Evolutionary conservation across 73 alveolate species (phyloP).

Genomic region (Uronychia binucleata): DNA sequence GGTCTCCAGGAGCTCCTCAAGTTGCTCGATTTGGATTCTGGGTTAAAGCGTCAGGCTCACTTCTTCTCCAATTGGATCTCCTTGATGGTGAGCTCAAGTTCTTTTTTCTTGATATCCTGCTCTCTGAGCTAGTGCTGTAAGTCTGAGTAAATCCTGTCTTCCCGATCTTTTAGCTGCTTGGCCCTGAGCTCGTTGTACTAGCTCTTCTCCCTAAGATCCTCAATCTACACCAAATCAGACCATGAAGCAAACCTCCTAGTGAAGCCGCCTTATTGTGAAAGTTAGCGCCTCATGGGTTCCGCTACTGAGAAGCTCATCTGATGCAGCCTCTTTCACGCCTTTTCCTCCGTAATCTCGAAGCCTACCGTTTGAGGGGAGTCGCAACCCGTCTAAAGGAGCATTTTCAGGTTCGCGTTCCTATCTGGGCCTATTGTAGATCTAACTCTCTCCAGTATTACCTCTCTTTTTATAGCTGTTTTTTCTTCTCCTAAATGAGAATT

Average conservation of each 20-base stretch:
- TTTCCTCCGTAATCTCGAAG: too few relatives aligned
- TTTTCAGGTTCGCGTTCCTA: too few relatives aligned
- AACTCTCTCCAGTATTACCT: too few relatives aligned
- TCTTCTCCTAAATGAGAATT: too few relatives aligned
- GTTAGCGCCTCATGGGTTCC: neutral
- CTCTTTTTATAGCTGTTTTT: too few relatives aligned
- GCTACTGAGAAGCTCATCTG: neutral
- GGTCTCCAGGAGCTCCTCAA: neutral
- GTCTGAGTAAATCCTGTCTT: neutral
- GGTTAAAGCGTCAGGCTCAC: neutral
- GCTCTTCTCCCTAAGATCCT: neutral
- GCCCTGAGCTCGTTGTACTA: neutral
- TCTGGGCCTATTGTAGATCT: neutral
- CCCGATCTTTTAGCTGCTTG: neutral
- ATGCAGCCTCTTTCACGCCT: too few relatives aligned
- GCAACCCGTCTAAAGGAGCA: neutral
- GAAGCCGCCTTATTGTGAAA: neutral
- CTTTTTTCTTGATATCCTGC: neutral
- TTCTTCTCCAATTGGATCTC: neutral
- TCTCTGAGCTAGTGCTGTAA: neutral
- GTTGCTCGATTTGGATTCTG: neutral
- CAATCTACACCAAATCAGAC: too few relatives aligned
- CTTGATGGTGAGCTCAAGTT: neutral
- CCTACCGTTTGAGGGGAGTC: neutral
- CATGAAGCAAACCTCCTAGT: too few relatives aligned